A percentile compares a stretch with the other conserved stretches of the same genome.
Conservation (phyloP, 2,329 filamentous ascomycete species). For the Alternaria incomplexa region DNA sequence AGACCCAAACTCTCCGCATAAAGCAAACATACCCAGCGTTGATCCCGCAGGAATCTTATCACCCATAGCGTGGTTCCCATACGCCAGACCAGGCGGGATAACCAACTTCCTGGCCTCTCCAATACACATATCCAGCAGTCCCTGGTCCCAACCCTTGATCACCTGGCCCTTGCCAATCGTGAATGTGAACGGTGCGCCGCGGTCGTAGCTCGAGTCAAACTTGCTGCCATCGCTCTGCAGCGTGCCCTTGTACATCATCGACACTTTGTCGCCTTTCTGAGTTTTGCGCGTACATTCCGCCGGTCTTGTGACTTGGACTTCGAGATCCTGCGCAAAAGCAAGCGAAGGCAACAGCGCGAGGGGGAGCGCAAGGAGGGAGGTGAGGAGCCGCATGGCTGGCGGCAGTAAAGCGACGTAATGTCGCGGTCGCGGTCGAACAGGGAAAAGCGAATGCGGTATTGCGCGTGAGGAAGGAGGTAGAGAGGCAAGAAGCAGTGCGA, state of each 20-base stretch:
- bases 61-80: constrained; percentile 76
- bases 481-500: not conserved
- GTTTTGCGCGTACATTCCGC: constrained; percentile 54
- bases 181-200: constrained; percentile 78
- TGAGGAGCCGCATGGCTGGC: constrained; percentile 41
- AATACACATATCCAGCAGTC: constrained; percentile 91
- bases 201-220: constrained; percentile 85
- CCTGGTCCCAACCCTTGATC: constrained; percentile 94
- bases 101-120: constrained; percentile 89
- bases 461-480: constrained; percentile 6
- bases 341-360: constrained; percentile 29
- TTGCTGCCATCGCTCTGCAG: constrained; percentile 68
- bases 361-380: constrained; percentile 28
- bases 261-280: constrained; percentile 54
- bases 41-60: constrained; percentile 75
- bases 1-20: not conserved
- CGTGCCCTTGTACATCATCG: constrained; percentile 59
- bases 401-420: constrained; percentile 6
- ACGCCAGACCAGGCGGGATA: constrained; percentile 85
- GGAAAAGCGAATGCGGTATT: not conserved
- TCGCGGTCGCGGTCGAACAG: not conserved
- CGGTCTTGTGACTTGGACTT: constrained; percentile 52
- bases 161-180: constrained; percentile 80
- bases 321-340: constrained; percentile 36
- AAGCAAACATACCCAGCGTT: constrained; percentile 68